Evolutionary conservation across 2,329 filamentous ascomycete genomes (phyloP).

Genomic region (Xylaria sp.): DNA sequence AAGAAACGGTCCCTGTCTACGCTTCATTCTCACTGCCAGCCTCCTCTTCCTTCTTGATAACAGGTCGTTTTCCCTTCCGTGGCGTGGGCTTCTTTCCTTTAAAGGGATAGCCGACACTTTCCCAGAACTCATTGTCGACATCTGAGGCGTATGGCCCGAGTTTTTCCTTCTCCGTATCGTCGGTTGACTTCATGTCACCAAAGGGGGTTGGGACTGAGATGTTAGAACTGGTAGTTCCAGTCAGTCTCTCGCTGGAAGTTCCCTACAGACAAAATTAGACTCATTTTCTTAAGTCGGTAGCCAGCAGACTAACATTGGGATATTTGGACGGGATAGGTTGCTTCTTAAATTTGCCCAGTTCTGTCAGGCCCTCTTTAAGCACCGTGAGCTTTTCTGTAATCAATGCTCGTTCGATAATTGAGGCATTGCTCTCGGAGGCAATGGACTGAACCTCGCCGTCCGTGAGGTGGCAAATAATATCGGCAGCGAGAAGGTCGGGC

Average conservation of each 20-base stretch:
- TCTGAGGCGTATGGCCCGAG: background rate
- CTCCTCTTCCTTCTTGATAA: background rate
- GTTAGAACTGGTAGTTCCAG: too few relatives aligned
- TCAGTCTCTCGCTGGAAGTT: too few relatives aligned
- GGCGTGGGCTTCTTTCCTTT: background rate
- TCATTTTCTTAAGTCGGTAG: background rate
- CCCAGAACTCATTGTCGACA: conserved; percentile 3
- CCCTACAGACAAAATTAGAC: too few relatives aligned
- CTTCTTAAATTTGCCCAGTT: background rate
- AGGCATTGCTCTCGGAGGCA: background rate
- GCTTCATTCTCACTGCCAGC: background rate
- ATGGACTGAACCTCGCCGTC: background rate
- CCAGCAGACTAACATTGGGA: background rate
- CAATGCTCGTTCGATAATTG: background rate
- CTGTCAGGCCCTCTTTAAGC: background rate
- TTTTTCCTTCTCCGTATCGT: background rate
- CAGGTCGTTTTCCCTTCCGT: background rate
- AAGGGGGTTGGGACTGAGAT: background rate
- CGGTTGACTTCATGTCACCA: background rate
- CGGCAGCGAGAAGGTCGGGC: conserved; percentile 11
- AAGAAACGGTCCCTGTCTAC: background rate
- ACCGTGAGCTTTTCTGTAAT: background rate
- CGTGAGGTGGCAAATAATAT: conserved; percentile 3
- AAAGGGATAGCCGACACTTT: background rate
- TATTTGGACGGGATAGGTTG: background rate